These are phyloP conservation scores for Plenodomus tracheiphilus DNA, from an alignment of 2,329 filamentous ascomycete species.

Conservation along the genomic window DNA sequence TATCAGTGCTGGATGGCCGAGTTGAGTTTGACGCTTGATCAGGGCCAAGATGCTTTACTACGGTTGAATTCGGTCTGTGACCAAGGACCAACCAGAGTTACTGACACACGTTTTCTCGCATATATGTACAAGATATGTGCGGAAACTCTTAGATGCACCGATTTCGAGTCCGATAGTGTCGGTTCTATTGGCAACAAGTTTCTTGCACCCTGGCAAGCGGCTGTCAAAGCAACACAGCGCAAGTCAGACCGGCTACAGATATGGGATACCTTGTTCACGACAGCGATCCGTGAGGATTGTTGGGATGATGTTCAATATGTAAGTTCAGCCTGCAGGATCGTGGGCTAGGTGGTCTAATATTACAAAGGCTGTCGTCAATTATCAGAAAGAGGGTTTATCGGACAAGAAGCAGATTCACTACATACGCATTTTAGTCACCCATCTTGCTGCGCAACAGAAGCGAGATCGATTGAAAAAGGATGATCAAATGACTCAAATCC, in stretches of 20 bases:
- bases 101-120: conserved; percentile 30
- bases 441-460: conserved; percentile 33
- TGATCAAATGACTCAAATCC: conserved; percentile 20
- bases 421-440: conserved; percentile 31
- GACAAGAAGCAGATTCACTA: conserved; percentile 31
- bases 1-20: conserved; percentile 39
- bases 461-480: conserved; percentile 12
- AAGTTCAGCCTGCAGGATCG: conserved; percentile 5
- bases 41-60: conserved; percentile 3
- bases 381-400: conserved; percentile 23
- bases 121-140: conserved; percentile 31
- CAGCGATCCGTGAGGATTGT: conserved; percentile 34
- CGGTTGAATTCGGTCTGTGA: conserved; percentile 15
- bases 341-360: conserved; percentile 8
- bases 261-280: conserved; percentile 32
- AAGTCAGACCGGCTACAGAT: conserved; percentile 28
- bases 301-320: conserved; percentile 43
- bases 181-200: conserved; percentile 22
- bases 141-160: conserved; percentile 19
- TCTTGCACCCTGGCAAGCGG: conserved; percentile 34
- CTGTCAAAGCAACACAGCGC: conserved; percentile 26
- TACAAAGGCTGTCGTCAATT: conserved; percentile 33
- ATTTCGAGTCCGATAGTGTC: conserved; percentile 2
- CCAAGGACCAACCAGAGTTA: conserved; percentile 8
- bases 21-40: conserved; percentile 2